Base-by-base conservation (phyloP, 768 basidiomycete genomes). In the Inosperma sp. region DNA sequence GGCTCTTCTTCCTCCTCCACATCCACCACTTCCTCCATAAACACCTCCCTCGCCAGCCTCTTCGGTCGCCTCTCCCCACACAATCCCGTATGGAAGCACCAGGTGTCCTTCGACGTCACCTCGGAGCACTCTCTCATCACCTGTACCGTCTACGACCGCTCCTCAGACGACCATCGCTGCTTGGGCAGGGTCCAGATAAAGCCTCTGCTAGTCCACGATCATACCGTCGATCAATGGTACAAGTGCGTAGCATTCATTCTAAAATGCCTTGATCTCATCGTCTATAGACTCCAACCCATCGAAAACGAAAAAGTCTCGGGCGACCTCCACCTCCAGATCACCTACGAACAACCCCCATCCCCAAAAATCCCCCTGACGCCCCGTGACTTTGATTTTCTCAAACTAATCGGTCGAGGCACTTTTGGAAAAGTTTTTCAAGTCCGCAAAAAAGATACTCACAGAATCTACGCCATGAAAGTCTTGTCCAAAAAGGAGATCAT, bases 381-480 rank as follows among this genome's bases (percentile, higher is more conserved):
- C 25, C 84, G 88, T 63, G 95, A 97, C 65, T 99, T 99, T 62
- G 95, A 98, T 65, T 96, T 98, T 72, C 83, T 99, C 63, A 96
- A 96, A 68, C 87, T 99, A 51, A 98, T 99, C 69, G 96, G 96
- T 51, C 84, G 93, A 42, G 96, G 96, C 2, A 98, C 96, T 0
- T 99, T 99, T 66, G 96, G 94, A 41, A 89, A 93, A 48, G 96
- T 99, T 16, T 98, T 97, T 77, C 96, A 99, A 69, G 96, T 99
- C 42, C 90, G 96, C 54, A 99, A 99, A 73, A 84, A 78, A 66
- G 94, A 99, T 73, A 99, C 96, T 34, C 89, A 92, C 68, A 89
- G 96, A 39, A 98, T 99, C 71, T 99, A 97, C 73, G 96, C 96
- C 45, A 98, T 99, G 95, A 99, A 99, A 65, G 91, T 98, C 50